phyloP scores from a whole-genome alignment of 164 flowering plant genomes.

The Buxus sempervirens region DNA sequence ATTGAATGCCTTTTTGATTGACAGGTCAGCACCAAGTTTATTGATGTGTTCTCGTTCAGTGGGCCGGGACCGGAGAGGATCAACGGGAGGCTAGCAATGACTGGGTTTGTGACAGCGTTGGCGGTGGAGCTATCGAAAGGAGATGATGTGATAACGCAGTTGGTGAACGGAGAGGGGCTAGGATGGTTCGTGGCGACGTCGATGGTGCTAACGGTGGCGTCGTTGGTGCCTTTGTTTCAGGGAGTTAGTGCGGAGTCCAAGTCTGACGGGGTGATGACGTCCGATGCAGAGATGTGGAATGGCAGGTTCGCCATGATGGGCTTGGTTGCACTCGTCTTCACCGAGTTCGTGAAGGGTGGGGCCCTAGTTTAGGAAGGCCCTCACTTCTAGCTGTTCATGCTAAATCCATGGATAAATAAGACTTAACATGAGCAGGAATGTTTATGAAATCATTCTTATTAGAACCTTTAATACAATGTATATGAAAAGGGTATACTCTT shows the following conservation, averaged over 20 bases:
- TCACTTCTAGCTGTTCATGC: no score
- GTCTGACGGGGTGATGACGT: constrained; percentile 55
- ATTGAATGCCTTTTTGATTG: no score
- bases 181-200: constrained; percentile 61
- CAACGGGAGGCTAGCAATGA: constrained; percentile 88
- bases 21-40: constrained; percentile 55
- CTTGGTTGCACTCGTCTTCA: constrained; percentile 71
- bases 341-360: constrained; percentile 78
- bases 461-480: no score
- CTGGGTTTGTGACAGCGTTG: constrained; percentile 77
- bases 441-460: no score
- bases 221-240: constrained; percentile 62
- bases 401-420: no score
- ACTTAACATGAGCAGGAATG: no score
- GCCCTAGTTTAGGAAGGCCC: constrained; percentile 45
- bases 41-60: constrained; percentile 63
- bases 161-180: constrained; percentile 60
- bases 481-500: no score
- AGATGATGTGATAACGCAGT: constrained; percentile 49
- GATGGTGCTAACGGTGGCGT: constrained; percentile 55
- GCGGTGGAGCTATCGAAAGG: constrained; percentile 68
- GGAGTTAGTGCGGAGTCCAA: constrained; percentile 61
- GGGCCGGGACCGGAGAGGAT: constrained; percentile 92
- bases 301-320: constrained; percentile 92
- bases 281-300: constrained; percentile 85